phyloP scores from a whole-genome alignment of 139 green algal genomes.

The Chlorella sorokiniana region DNA sequence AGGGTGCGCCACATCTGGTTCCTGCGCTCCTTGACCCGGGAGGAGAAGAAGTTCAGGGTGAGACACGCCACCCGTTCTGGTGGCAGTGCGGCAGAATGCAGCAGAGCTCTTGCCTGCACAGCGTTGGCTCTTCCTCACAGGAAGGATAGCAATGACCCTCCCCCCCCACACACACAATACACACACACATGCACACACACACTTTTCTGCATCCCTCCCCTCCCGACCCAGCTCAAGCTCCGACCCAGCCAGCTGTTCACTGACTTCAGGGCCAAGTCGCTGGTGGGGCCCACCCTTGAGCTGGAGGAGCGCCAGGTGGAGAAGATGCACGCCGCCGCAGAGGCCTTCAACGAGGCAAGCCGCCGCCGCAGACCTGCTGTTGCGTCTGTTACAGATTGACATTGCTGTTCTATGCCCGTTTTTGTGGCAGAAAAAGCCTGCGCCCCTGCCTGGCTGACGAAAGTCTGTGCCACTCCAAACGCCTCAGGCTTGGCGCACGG shows the following conservation, averaged over 20 bases:
- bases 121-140: not conserved
- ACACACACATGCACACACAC: too few relatives aligned
- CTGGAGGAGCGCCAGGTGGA: conserved; percentile 22
- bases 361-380: not conserved
- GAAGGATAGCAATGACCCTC: not conserved
- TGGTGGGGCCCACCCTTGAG: conserved; percentile 15
- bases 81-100: not conserved
- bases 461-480: not conserved
- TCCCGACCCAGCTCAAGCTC: conserved; percentile 25
- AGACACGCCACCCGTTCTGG: not conserved
- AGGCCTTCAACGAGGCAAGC: conserved; percentile 28
- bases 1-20: conserved; percentile 29
- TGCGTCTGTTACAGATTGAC: not conserved
- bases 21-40: conserved; percentile 20
- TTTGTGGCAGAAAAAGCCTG: not conserved
- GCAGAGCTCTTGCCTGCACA: not conserved
- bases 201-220: not conserved
- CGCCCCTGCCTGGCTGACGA: too few relatives aligned
- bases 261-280: conserved; percentile 30
- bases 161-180: not conserved
- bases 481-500: conserved; percentile 12
- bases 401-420: not conserved
- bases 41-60: conserved; percentile 35
- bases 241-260: conserved; percentile 26
- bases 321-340: conserved; percentile 10